phyloP scores from a whole-genome alignment of 345 rosid species.

The Murraya koenigii region DNA sequence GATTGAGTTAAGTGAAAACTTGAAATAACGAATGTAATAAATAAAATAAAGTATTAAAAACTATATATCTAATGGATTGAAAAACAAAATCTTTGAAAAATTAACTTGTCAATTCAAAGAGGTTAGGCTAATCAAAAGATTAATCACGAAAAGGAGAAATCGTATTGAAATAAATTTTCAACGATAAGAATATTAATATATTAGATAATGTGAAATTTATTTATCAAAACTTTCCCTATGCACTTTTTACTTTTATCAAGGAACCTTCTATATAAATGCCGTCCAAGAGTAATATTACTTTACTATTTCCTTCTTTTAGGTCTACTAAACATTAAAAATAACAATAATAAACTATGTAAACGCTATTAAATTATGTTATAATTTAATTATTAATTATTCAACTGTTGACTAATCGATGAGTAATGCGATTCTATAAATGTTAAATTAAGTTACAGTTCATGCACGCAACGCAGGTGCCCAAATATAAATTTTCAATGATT shows the following conservation, averaged over 20 bases:
- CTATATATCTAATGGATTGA: too few species aligned
- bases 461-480: conserved; percentile 5
- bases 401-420: neutral
- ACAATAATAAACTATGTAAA: neutral
- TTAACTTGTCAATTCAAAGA: too few species aligned
- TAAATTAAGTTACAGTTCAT: neutral
- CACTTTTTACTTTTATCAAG: too few species aligned
- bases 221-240: too few species aligned
- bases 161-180: too few species aligned
- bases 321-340: neutral
- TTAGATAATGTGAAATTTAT: too few species aligned
- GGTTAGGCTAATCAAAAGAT: too few species aligned
- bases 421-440: neutral
- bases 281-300: neutral
- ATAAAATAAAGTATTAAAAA: fast-evolving
- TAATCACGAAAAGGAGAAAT: too few species aligned
- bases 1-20: too few species aligned
- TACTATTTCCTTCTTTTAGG: neutral
- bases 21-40: too few species aligned
- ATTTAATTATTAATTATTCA: neutral
- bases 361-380: neutral
- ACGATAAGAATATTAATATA: too few species aligned
- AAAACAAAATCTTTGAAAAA: too few species aligned
- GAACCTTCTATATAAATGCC: neutral
- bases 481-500: neutral